Conservation (phyloP, 2,329 filamentous ascomycete genomes). For the Penicillium expansum region DNA sequence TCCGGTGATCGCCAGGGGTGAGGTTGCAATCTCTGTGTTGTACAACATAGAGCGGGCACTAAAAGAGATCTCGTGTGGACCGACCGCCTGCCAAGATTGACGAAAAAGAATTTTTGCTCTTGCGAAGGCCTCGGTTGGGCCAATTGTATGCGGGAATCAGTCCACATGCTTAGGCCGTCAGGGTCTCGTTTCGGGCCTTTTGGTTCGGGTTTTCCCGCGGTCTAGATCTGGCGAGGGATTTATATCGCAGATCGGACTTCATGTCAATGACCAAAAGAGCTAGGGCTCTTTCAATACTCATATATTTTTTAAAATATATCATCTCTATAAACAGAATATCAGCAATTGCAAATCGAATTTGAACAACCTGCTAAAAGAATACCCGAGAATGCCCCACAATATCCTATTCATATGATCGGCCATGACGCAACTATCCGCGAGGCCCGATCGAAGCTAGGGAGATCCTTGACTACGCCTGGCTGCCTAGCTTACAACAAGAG, state of each 20-base stretch:
- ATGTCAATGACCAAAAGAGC: background rate
- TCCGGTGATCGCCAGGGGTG: conserved; percentile 13
- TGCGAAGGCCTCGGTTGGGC: background rate
- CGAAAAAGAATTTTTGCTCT: conserved; percentile 1
- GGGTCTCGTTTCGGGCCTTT: background rate
- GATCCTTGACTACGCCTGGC: background rate
- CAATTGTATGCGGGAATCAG: background rate
- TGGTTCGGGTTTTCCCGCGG: background rate
- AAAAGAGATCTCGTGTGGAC: conserved; percentile 4
- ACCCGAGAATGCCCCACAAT: too few species aligned
- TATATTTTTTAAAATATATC: background rate
- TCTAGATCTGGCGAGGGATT: background rate
- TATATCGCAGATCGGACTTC: background rate
- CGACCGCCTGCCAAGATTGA: background rate
- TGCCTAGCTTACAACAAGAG: background rate
- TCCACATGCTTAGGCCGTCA: background rate
- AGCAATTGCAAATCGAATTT: background rate
- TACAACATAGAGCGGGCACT: conserved; percentile 2
- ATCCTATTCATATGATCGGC: background rate
- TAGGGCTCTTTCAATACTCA: background rate
- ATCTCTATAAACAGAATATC: background rate
- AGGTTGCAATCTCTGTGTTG: conserved; percentile 1
- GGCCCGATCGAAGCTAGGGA: background rate
- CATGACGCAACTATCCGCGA: background rate
- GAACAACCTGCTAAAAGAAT: background rate